Percentiles rank a stretch among this genome's conserved stretches.
phyloP scores from a whole-genome alignment of 163 green algal genomes.

The Coccomyxa subellipsoidea region DNA sequence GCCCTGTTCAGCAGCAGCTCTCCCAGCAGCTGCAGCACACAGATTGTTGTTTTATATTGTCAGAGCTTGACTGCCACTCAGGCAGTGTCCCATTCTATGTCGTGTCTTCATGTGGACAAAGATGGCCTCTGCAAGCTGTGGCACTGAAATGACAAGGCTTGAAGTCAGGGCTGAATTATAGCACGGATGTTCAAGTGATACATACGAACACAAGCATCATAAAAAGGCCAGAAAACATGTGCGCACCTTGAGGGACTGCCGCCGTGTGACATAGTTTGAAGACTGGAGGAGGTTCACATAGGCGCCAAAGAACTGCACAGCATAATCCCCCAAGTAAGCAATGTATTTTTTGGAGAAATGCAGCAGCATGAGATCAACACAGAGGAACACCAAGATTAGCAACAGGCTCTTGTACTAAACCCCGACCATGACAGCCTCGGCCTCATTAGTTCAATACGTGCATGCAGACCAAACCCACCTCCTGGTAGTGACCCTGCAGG shows the following conservation, averaged over 20 bases:
- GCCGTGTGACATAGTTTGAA: constrained; percentile 88
- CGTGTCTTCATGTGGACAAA: no score
- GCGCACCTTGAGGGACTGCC: constrained; percentile 69
- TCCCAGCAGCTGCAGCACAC: constrained; percentile 68
- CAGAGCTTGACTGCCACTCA: no score
- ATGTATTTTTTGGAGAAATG: background rate
- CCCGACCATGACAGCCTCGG: background rate
- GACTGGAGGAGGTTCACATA: constrained; percentile 78
- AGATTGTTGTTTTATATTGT: no score
- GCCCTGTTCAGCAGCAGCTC: constrained; percentile 87
- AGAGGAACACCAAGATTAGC: no score
- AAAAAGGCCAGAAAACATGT: background rate
- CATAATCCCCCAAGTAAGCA: background rate
- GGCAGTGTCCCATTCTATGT: no score
- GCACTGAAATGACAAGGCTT: no score
- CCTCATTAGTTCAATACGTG: background rate
- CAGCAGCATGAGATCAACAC: no score
- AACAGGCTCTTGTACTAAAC: background rate
- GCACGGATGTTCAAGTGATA: no score
- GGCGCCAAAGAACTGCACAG: constrained; percentile 66
- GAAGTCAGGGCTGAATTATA: no score
- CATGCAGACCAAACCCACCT: constrained; percentile 28
- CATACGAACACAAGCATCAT: no score
- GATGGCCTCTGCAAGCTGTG: no score
- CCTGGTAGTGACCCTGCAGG: constrained; percentile 73